Percentiles rank a stretch among this genome's conserved stretches.
phyloP scores from a whole-genome alignment of 495 filamentous ascomycete genomes.

The Elasticomyces elasticus region DNA sequence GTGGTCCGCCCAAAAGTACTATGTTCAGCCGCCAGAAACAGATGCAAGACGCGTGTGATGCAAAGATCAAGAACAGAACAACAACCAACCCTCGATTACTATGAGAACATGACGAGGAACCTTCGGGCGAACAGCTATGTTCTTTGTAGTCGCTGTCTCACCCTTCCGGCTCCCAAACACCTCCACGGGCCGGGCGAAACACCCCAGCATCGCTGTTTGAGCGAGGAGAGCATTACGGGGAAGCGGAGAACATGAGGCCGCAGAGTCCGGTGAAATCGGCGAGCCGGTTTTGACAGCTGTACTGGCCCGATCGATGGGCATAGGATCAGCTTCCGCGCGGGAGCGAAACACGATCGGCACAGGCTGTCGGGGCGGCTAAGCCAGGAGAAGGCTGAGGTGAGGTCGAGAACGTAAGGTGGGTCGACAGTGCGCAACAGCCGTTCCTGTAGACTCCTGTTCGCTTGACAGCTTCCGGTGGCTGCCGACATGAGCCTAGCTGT shows the following conservation, averaged over 20 bases:
- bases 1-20: neutral
- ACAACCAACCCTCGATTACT: neutral
- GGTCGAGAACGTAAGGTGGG: neutral
- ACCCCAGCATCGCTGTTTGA: neutral
- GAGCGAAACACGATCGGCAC: neutral
- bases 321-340: neutral
- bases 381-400: neutral
- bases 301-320: neutral
- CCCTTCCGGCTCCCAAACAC: neutral
- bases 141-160: neutral
- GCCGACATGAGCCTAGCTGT: neutral
- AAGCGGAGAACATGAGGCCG: neutral
- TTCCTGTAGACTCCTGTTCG: neutral
- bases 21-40: conserved; percentile 1
- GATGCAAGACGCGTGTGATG: neutral
- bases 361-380: neutral
- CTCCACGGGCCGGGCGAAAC: neutral
- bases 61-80: neutral
- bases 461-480: neutral
- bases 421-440: neutral
- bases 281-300: neutral
- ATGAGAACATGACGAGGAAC: neutral
- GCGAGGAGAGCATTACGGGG: conserved; percentile 1
- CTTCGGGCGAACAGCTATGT: neutral
- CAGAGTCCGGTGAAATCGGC: neutral